phyloP scores from a whole-genome alignment of 371 early-diverging fungal genomes.

The Batkoa obscura region DNA sequence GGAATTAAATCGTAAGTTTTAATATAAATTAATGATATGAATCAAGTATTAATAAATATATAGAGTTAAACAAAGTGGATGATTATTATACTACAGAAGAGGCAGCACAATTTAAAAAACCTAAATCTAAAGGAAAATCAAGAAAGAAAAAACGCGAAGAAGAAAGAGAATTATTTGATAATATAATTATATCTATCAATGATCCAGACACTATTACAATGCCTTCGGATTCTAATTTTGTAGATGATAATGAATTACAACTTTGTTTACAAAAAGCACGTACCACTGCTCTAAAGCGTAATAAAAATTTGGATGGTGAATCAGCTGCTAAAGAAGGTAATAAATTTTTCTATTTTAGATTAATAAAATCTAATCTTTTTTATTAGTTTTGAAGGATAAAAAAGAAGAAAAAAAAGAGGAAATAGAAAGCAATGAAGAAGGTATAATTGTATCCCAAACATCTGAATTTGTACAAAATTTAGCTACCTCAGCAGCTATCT shows the following conservation, averaged over 20 bases:
- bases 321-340: conserved; percentile 25
- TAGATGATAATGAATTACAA: conserved; percentile 89
- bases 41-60: too few species aligned
- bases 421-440: conserved; percentile 16
- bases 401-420: conserved; percentile 15
- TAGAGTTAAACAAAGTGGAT: conserved; percentile 14
- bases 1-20: not conserved
- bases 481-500: conserved; percentile 19
- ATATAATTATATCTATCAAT: conserved; percentile 1
- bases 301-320: conserved; percentile 29
- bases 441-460: conserved; percentile 18
- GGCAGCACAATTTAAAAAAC: conserved; percentile 66
- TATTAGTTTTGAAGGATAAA: not conserved
- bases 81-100: conserved; percentile 74
- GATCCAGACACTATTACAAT: not conserved
- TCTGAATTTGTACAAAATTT: conserved; percentile 52
- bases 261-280: conserved; percentile 50
- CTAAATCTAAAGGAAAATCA: conserved; percentile 38
- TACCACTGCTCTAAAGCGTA: conserved; percentile 27
- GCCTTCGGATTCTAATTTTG: conserved; percentile 40
- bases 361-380: not conserved
- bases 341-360: conserved; percentile 2
- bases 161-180: conserved; percentile 5
- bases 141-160: conserved; percentile 14
- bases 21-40: not conserved